These are phyloP conservation scores for Pseudoturritis turrita DNA, from an alignment of 345 rosid genomes.

Conservation along the genomic window DNA sequence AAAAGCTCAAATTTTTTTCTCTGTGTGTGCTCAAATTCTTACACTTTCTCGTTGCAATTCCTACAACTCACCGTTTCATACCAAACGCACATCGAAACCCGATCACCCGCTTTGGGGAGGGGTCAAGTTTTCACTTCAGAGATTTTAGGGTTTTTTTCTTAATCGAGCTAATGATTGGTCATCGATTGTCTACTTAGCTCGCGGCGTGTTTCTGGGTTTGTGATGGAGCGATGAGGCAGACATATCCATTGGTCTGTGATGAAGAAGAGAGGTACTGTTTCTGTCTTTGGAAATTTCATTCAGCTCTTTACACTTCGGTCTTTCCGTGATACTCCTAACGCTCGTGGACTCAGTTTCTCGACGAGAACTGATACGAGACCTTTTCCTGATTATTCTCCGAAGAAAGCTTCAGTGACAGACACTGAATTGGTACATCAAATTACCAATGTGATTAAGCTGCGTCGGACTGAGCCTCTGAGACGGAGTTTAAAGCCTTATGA, in stretches of 20 bases:
- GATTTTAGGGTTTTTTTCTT: conserved; percentile 9
- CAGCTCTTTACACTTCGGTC: conserved; percentile 24
- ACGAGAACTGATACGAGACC: conserved; percentile 49
- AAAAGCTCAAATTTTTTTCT: background rate
- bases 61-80: background rate
- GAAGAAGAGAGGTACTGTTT: conserved; percentile 53
- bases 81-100: background rate
- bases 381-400: conserved; percentile 83
- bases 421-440: conserved; percentile 72
- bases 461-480: conserved; percentile 54
- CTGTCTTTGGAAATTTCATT: conserved; percentile 30
- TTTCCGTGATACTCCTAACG: conserved; percentile 11
- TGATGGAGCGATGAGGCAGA: conserved; percentile 15
- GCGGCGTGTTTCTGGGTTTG: background rate
- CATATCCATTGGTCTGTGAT: conserved; percentile 26
- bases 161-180: background rate
- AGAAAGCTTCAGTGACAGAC: conserved; percentile 66
- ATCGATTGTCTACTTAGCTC: background rate
- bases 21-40: background rate
- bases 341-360: conserved; percentile 31
- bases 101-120: background rate
- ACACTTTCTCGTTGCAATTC: background rate
- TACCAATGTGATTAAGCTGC: conserved; percentile 61
- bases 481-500: conserved; percentile 65
- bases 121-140: conserved; percentile 5